Evolutionary conservation across 441 rosid genomes (phyloP), one percentile per base, ranked within the genome.

Genomic region (California macrophylla): DNA sequence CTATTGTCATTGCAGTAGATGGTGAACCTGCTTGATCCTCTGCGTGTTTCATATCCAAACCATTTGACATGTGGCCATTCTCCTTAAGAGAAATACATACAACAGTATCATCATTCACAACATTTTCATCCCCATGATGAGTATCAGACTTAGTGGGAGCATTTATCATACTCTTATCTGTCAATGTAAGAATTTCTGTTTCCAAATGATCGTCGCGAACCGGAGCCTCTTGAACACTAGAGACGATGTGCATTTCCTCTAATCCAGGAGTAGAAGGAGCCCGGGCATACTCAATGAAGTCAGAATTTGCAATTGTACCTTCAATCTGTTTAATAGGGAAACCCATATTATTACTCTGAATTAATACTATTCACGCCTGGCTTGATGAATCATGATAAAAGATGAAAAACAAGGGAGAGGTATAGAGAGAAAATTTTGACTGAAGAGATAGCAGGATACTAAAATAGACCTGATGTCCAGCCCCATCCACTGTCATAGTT

Each of bases 221-320:
- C 73, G 84, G 82, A 62, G 80, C 84, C 72, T 89, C 89, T 80
- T 90, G 84, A 77, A 81, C 85, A 80, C 78, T 81, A 42, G 89
- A 83, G 73, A 77, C 66, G 71, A 88, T 87, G 74, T 89, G 87
- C 81, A 83, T 93, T 81, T 86, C 88, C 71, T 82, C 81, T 75
- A 92, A 73, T 72, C 91, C 92, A 74, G 99, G 98, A 73, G 96
- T 90, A 62, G 85, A 83, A 69, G 93, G 97, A 74, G 97, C 98
- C 80, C 90, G 89, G 13, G 95, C 95, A 80, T 83, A 86, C 77
- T 86, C 97, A 5, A 70, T 7, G 61, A 69, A 72, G 74, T 88
- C 93, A 77, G 85, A 78, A 80, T 74, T 69, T 76, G 78, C 75
- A 67, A 66, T 75, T 52, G 62, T 73, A 79, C 67, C 84, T 72